phyloP scores from a whole-genome alignment of 2,329 filamentous ascomycete genomes.

The Ceratocystis cubensis region DNA sequence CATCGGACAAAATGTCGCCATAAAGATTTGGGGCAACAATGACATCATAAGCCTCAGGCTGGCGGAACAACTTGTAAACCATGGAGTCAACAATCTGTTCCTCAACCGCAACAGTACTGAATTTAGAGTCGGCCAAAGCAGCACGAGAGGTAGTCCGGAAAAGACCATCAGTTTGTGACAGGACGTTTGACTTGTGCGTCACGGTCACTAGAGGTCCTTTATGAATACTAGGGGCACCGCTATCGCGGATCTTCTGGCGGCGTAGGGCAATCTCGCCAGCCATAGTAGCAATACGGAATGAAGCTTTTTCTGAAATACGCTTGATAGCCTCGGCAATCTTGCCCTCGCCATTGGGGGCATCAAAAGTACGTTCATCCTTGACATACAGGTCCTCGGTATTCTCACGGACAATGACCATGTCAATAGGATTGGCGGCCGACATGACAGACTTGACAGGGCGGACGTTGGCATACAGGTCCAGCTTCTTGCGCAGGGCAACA shows the following conservation, averaged over 20 bases:
- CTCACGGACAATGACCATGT: slow-evolving; percentile 96
- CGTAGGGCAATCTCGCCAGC: slow-evolving; percentile 88
- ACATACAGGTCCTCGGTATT: slow-evolving; percentile 99
- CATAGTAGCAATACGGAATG: slow-evolving; percentile 76
- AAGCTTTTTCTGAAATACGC: slow-evolving; percentile 80
- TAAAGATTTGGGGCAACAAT: slow-evolving; percentile 97
- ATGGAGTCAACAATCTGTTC: slow-evolving; percentile 99
- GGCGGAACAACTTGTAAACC: slow-evolving; percentile 98
- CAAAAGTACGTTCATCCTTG: slow-evolving; percentile 82
- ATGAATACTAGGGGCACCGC: slow-evolving; percentile 48
- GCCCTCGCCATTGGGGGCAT: slow-evolving; percentile 52
- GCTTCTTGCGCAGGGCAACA: slow-evolving; percentile 86
- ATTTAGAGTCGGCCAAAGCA: slow-evolving; percentile 55
- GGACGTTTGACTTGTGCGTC: slow-evolving; percentile 96
- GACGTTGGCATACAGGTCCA: slow-evolving; percentile 94
- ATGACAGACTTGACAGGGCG: slow-evolving; percentile 79
- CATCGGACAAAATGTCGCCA: slow-evolving; percentile 92
- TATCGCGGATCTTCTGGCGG: slow-evolving; percentile 64
- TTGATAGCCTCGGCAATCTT: slow-evolving; percentile 96
- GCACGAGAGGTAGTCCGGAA: slow-evolving; percentile 71
- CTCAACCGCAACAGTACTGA: slow-evolving; percentile 57
- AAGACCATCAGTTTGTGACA: slow-evolving; percentile 89
- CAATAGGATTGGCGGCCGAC: slow-evolving; percentile 57
- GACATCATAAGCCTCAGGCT: slow-evolving; percentile 89
- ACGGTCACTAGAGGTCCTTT: slow-evolving; percentile 70